Base-by-base conservation (phyloP, 208 protist species). In the Trypanosoma caninum region DNA sequence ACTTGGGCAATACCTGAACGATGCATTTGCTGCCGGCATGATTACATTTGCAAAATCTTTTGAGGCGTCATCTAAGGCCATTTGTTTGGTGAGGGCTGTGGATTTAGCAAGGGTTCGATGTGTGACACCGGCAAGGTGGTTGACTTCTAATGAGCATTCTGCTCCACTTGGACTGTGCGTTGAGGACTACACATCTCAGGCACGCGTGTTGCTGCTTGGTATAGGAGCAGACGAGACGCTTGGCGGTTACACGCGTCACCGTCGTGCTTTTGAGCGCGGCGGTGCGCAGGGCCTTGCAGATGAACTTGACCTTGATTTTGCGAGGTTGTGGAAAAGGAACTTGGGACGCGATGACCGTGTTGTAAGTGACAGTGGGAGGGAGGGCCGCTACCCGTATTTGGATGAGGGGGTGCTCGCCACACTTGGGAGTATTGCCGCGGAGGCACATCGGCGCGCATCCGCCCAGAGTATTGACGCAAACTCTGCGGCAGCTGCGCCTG, bases 211-310 rank as follows among this genome's bases (percentile, higher is more conserved):
- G 46, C 78, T 98, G 44, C 73, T 97, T 10, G 96, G 96, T 18
- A 95, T 97, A 72, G 97, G 97, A 0, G 95, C 97, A 2, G 97
- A 99, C 65, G 97, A 98, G 76, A 97, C 94, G 25, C 82, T 98
- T 2, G 97, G 92, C 18, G 97, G 97, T 1, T 99, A 98, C 76
- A 89, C 83, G 3, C 82, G 97, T 35, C 96, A 98, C 74, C 87
- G 92, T 8, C 89, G 80, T 35, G 81, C 86, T 69, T 94, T 87
- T 56, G 61, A 85, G 55, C 76, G 78, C 0, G 64, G 82, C 27
- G 78, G 87, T 47, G 69, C 86, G 56, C 42, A 37, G 1, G 84
- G 82, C 16, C 76, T 95, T 3, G 65, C 65, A 18, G 41, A 55
- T 25, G 95, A 98, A 81, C 75, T 99, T 30, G 61, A 87, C 56